Percentiles rank a stretch among this genome's conserved stretches.
Conservation (phyloP, 768 basidiomycete genomes). For the Leccinum broughii region DNA sequence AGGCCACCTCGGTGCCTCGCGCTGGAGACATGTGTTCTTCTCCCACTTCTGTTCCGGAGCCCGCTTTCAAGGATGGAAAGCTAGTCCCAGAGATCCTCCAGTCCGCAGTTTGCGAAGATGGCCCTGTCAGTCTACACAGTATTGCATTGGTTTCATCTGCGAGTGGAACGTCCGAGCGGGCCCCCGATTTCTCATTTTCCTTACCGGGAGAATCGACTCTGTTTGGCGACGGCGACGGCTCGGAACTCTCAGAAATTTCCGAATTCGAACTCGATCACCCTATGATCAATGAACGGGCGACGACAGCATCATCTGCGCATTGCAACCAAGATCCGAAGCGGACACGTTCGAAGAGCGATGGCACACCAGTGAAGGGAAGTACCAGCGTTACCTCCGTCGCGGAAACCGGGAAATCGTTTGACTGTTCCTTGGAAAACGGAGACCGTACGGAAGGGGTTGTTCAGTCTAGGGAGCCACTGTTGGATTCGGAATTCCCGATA, state of each 20-base stretch:
- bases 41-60: background rate
- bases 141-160: background rate
- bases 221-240: conserved; percentile 23
- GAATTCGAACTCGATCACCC: conserved; percentile 24
- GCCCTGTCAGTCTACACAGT: background rate
- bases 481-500: conserved; percentile 10
- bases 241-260: conserved; percentile 36
- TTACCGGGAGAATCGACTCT: conserved; percentile 4
- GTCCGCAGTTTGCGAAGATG: background rate
- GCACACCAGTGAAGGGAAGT: conserved; percentile 17
- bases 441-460: background rate
- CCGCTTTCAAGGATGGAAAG: background rate
- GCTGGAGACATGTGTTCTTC: background rate
- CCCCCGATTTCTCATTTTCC: background rate
- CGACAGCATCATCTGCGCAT: background rate
- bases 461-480: background rate
- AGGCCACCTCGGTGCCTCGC: background rate
- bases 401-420: background rate
- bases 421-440: background rate
- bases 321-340: background rate
- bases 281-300: background rate
- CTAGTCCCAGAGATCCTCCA: background rate
- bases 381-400: background rate
- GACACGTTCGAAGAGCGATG: conserved; percentile 1
- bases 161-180: background rate